Conservation (phyloP, 768 basidiomycete genomes). For the Lactifluus pinguis region DNA sequence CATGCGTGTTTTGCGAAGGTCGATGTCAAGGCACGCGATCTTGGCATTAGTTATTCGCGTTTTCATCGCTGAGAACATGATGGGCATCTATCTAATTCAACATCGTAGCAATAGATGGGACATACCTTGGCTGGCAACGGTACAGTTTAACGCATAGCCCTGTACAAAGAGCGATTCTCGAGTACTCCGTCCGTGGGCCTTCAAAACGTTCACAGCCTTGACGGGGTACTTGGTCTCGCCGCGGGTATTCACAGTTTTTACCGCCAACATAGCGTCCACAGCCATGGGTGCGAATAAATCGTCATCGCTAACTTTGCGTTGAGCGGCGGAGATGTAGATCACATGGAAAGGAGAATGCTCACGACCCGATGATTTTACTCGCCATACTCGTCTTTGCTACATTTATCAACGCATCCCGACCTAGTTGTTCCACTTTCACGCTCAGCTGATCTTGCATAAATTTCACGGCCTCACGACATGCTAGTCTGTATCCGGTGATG, state of each 20-base stretch:
- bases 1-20: constrained; percentile 94
- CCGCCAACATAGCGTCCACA: constrained; percentile 97
- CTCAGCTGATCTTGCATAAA: constrained; percentile 98
- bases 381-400: constrained; percentile 98
- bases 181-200: constrained; percentile 94
- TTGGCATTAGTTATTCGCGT: constrained; percentile 88
- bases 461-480: constrained; percentile 93
- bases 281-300: constrained; percentile 98
- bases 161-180: constrained; percentile 91
- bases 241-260: constrained; percentile 85
- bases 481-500: constrained; percentile 95
- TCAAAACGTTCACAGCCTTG: constrained; percentile 96
- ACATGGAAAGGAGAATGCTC: constrained; percentile 30
- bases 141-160: constrained; percentile 97
- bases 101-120: neutral
- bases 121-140: constrained; percentile 95
- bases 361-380: constrained; percentile 97
- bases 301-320: constrained; percentile 59
- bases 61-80: constrained; percentile 74
- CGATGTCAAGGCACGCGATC: constrained; percentile 98
- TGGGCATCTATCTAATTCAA: neutral
- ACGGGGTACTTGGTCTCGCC: constrained; percentile 99
- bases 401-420: constrained; percentile 86
- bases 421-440: constrained; percentile 88
- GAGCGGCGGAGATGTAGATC: constrained; percentile 4